These are phyloP conservation scores for Cymbopogon citratus DNA, from an alignment of 176 grass and related monocot species.

Conservation along the genomic window DNA sequence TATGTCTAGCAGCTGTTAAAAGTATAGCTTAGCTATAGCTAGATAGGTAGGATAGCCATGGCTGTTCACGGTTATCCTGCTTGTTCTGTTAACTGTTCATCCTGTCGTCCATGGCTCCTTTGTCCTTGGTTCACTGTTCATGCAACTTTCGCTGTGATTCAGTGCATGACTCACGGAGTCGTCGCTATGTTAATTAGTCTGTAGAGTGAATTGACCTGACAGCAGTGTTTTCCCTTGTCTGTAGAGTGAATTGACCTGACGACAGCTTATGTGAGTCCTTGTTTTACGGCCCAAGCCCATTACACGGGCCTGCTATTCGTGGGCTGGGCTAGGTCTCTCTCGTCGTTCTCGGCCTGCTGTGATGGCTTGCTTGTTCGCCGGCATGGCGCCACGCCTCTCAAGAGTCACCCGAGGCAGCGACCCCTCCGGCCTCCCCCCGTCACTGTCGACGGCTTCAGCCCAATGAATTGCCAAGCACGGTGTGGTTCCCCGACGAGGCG, in stretches of 20 bases:
- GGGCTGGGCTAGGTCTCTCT: background rate
- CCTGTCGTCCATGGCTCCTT: background rate
- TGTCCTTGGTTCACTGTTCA: background rate
- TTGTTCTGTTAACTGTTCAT: background rate
- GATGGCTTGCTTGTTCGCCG: no score
- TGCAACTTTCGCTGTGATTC: background rate
- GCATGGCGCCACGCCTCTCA: background rate
- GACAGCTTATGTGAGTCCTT: background rate
- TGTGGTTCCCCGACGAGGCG: no score
- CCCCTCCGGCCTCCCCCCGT: no score
- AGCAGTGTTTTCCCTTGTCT: no score
- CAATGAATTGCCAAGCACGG: no score
- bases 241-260: no score
- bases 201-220: no score
- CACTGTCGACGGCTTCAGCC: no score
- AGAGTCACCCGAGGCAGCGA: background rate
- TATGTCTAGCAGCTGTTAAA: background rate
- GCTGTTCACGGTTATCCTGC: constrained; percentile 35
- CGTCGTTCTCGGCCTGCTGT: background rate
- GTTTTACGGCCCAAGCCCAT: background rate
- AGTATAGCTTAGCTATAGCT: background rate
- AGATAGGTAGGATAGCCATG: background rate
- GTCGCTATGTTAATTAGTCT: no score
- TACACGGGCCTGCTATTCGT: background rate
- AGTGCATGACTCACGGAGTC: background rate